Evolutionary conservation across 2,329 filamentous ascomycete species (phyloP).

Genomic region (Colletotrichum noveboracense): DNA sequence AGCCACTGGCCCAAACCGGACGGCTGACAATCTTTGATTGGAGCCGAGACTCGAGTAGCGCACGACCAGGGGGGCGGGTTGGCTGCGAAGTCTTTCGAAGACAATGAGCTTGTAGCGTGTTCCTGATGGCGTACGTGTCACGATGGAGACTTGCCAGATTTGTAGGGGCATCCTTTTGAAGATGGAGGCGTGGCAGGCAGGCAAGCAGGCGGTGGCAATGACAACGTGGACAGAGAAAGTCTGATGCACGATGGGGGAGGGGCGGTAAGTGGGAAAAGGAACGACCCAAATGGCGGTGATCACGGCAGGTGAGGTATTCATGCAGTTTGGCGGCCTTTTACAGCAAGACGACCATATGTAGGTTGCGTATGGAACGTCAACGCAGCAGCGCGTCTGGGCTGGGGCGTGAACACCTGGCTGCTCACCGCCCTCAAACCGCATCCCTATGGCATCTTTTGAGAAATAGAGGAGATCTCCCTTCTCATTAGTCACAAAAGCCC

Average conservation of each 20-base stretch:
- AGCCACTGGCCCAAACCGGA: constrained; percentile 18
- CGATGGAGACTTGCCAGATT: neutral
- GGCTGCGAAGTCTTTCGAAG: neutral
- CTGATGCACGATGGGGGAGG: neutral
- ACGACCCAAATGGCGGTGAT: neutral
- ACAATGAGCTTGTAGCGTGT: neutral
- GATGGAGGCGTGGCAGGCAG: neutral
- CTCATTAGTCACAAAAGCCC: neutral
- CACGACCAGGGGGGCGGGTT: neutral
- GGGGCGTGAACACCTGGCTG: neutral
- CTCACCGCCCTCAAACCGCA: neutral
- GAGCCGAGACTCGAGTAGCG: constrained; percentile 9
- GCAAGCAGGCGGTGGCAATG: constrained; percentile 2
- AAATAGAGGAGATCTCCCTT: neutral
- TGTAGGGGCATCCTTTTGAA: neutral
- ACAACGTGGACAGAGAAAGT: neutral
- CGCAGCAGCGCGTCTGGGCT: neutral
- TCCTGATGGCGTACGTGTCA: neutral
- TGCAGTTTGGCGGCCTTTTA: neutral
- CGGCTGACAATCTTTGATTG: constrained; percentile 18
- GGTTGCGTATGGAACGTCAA: neutral
- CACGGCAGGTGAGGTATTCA: neutral
- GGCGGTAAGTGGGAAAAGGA: neutral
- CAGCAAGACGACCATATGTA: neutral
- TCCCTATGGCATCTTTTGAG: neutral